Conservation (phyloP, 1,139 yeast species). For the Taphrina wiesneri region DNA sequence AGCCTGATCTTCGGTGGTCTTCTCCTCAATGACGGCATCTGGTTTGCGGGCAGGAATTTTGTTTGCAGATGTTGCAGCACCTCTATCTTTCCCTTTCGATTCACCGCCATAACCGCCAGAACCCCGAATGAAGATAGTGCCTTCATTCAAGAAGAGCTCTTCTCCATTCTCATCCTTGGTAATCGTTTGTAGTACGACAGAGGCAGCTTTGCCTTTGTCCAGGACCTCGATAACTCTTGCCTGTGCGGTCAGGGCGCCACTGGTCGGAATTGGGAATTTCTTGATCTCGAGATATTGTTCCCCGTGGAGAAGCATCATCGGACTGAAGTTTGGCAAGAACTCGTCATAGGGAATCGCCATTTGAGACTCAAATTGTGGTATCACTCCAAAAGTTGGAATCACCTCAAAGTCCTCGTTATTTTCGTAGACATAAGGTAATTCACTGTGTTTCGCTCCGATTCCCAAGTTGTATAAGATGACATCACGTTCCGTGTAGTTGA, state of each 20-base stretch:
- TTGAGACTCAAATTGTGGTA: conserved; percentile 65
- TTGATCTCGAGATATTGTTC: conserved; percentile 85
- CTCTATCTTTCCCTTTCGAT: conserved; percentile 58
- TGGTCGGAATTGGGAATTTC: conserved; percentile 76
- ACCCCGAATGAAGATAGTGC: conserved; percentile 82
- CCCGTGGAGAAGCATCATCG: conserved; percentile 86
- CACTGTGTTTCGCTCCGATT: conserved; percentile 78
- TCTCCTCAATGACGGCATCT: conserved; percentile 62
- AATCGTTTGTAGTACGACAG: conserved; percentile 72
- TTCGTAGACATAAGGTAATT: conserved; percentile 79
- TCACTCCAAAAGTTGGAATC: conserved; percentile 89
- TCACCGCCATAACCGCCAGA: conserved; percentile 58
- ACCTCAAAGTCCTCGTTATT: conserved; percentile 76
- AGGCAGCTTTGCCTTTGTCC: conserved; percentile 87
- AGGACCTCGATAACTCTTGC: conserved; percentile 69
- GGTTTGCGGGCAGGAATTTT: conserved; percentile 66
- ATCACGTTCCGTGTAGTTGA: conserved; percentile 64
- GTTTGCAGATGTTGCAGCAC: conserved; percentile 65
- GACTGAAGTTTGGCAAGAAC: conserved; percentile 79
- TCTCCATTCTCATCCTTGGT: conserved; percentile 75
- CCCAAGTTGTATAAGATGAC: conserved; percentile 85
- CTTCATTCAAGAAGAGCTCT: conserved; percentile 73
- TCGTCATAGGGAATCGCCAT: conserved; percentile 57
- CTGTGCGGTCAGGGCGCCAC: conserved; percentile 61
- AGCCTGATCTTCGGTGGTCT: conserved; percentile 75